Percentiles rank a stretch among this genome's conserved stretches.
Evolutionary conservation across 768 basidiomycete species (phyloP).

Genomic region (Nidularia pulvinata): DNA sequence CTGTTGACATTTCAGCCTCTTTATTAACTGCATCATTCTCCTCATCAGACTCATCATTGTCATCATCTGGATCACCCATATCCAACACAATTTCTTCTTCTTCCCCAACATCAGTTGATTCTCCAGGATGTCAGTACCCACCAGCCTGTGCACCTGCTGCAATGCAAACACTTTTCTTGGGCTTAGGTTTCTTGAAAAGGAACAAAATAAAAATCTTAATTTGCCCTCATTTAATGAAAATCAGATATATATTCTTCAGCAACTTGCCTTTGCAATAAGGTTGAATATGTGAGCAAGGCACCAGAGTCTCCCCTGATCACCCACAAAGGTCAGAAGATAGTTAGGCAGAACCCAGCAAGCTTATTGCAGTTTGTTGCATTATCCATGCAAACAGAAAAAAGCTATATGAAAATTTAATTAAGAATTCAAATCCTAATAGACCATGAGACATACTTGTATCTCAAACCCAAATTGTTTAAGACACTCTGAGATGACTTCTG

Average conservation of each 20-base stretch:
- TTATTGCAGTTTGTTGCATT: slow-evolving; percentile 22
- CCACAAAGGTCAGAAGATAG: slow-evolving; percentile 16
- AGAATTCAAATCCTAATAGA: slow-evolving; percentile 1
- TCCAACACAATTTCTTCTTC: too few species aligned
- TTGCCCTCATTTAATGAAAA: background rate
- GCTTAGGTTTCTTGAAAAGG: slow-evolving; percentile 16
- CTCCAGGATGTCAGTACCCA: background rate
- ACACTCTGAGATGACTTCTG: slow-evolving; percentile 18
- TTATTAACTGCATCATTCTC: background rate
- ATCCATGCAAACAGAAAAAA: slow-evolving; percentile 17
- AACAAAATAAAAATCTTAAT: slow-evolving; percentile 18
- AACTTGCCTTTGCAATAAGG: slow-evolving; percentile 26
- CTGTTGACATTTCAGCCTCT: too few species aligned
- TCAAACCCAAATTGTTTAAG: slow-evolving; percentile 20
- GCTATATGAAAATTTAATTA: slow-evolving; percentile 17
- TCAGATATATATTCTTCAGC: background rate
- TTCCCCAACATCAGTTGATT: background rate
- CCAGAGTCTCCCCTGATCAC: slow-evolving; percentile 6
- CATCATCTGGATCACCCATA: too few species aligned
- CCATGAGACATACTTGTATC: slow-evolving; percentile 13
- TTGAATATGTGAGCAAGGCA: slow-evolving; percentile 29
- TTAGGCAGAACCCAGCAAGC: slow-evolving; percentile 14
- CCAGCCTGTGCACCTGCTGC: background rate
- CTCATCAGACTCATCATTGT: background rate
- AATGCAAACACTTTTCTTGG: slow-evolving; percentile 6